A percentile compares a stretch with the other conserved stretches of the same genome.
Evolutionary conservation across 2,329 filamentous ascomycete genomes (phyloP).

Genomic region (Colletotrichum sp.): DNA sequence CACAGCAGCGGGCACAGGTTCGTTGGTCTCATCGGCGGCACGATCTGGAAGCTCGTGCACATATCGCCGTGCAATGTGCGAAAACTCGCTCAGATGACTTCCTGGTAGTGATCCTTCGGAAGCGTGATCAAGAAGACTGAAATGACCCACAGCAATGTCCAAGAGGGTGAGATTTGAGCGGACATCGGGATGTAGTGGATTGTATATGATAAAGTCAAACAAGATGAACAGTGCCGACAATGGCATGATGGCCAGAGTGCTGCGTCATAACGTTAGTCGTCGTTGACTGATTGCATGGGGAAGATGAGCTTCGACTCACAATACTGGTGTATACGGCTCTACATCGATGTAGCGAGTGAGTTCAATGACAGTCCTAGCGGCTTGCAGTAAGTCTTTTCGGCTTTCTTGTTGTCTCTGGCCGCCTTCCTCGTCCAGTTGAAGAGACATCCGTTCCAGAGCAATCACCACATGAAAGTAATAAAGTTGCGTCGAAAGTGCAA

Average conservation of each 20-base stretch:
- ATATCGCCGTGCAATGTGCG: background rate
- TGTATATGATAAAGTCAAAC: background rate
- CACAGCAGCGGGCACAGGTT: no score
- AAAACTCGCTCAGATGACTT: background rate
- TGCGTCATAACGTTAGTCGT: background rate
- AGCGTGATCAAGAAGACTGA: background rate
- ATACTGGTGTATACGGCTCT: background rate
- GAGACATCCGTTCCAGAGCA: background rate
- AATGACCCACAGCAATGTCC: background rate
- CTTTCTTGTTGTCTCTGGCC: background rate
- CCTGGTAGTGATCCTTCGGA: background rate
- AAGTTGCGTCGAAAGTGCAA: background rate
- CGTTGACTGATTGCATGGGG: background rate
- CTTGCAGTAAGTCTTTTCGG: background rate
- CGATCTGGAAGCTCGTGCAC: background rate
- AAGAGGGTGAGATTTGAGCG: background rate
- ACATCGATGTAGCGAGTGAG: background rate
- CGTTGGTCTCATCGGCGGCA: background rate
- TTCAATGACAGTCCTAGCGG: background rate
- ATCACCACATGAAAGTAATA: background rate
- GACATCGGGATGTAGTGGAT: rapidly evolving
- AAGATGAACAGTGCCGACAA: background rate
- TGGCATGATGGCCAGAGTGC: background rate
- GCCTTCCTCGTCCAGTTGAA: background rate
- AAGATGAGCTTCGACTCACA: background rate